Evolutionary conservation across 1,284 basidiomycete species (phyloP).

Genomic region (Rhizopogon parksii): DNA sequence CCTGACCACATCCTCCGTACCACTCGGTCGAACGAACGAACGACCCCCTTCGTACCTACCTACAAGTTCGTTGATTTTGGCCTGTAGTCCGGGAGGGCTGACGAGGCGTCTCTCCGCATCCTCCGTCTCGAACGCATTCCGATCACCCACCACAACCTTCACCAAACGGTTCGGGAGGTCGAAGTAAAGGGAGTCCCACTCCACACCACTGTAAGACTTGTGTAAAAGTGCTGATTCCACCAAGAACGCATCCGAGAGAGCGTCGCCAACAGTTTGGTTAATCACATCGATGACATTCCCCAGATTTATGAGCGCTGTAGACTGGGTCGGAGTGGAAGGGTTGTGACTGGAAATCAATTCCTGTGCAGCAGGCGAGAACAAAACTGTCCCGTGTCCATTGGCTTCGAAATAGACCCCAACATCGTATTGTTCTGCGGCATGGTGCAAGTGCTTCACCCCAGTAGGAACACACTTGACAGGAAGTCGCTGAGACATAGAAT

Average conservation of each 20-base stretch:
- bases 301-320: constrained; percentile 73
- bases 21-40: constrained; percentile 93
- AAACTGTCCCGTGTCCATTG: constrained; percentile 96
- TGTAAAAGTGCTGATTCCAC: constrained; percentile 91
- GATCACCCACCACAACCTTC: constrained; percentile 86
- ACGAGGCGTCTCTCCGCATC: constrained; percentile 91
- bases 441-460: constrained; percentile 97
- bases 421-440: constrained; percentile 91
- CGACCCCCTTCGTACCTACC: constrained; percentile 79
- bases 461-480: constrained; percentile 95
- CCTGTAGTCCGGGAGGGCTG: constrained; percentile 77
- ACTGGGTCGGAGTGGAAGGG: constrained; percentile 74
- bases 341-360: constrained; percentile 55
- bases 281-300: constrained; percentile 78
- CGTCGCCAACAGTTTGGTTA: constrained; percentile 99
- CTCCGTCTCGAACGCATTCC: constrained; percentile 82
- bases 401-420: constrained; percentile 99
- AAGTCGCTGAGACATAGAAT: constrained; percentile 50
- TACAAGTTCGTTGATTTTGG: constrained; percentile 82
- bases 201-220: constrained; percentile 74
- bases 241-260: constrained; percentile 92
- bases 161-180: constrained; percentile 97
- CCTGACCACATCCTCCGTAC: constrained; percentile 96
- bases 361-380: constrained; percentile 79
- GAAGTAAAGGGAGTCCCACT: constrained; percentile 93